Base-by-base conservation (phyloP, 2,329 filamentous ascomycete species). In the Fusarium odoratissimum region DNA sequence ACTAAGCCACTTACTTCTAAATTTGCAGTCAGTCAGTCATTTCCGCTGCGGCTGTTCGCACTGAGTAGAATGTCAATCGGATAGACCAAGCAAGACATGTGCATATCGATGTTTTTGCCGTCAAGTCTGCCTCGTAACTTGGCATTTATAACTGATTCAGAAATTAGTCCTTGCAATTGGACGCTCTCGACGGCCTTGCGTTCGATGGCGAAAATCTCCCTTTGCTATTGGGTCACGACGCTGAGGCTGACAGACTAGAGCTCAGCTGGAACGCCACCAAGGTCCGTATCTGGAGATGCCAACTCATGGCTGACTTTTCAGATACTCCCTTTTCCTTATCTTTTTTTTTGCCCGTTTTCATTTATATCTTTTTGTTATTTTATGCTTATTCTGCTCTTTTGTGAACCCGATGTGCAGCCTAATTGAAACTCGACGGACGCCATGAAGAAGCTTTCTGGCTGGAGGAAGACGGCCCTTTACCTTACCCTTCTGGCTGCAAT, bases 31-130 rank as follows among this genome's bases (percentile, higher is more conserved):
- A n/a, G n/a, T n/a, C n/a, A n/a, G n/a, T n/a, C 21, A 48, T n/a
- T 4, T n/a, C 21, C 7, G 12, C 6, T n/a, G 1, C 19, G 14
- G 3, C 1, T 11, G 45, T 8, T 48, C 9, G 28, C 21, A n/a
- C 0, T 0, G 28, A 0, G 3, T 4, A 4, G 0, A 6, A 0
- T 12, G 13, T 46, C 19, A 11, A n/a, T 8, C 19, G 0, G 6
- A 7, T 17, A 48, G 10, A n/a, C 5, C 28, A 17, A 46, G 25
- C 25, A 11, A 48, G 10, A n/a, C 3, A n/a, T n/a, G 8, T 7
- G 30, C 14, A 14, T 49, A 2, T n/a, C 4, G 1, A 5, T 23
- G 11, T 33, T 33, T 2, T 23, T 5, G 0, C 2, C 0, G 7
- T 7, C 2, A 2, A 49, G 30, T 49, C n/a, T 19, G 30, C 46